These are phyloP conservation scores for Paramarasmius palmivorus DNA, from an alignment of 1,284 basidiomycete genomes.

Conservation along the genomic window DNA sequence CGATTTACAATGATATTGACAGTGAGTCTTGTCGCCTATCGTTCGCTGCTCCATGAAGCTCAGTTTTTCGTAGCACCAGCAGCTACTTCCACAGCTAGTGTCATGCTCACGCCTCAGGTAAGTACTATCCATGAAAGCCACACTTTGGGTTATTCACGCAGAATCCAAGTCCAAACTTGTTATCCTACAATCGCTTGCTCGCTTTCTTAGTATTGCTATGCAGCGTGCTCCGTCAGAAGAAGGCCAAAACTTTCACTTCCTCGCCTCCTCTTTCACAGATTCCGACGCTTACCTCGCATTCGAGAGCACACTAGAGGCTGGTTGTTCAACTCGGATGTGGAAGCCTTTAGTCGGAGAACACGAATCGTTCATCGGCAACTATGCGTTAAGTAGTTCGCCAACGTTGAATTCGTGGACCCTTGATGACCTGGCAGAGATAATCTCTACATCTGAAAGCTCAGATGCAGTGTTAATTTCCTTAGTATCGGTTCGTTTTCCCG, in stretches of 20 bases:
- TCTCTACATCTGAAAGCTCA: background rate
- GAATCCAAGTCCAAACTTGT: constrained; percentile 57
- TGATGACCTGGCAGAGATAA: constrained; percentile 26
- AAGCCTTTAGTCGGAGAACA: constrained; percentile 29
- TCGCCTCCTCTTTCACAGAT: constrained; percentile 50
- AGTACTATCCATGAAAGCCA: constrained; percentile 20
- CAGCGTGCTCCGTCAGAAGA: constrained; percentile 20
- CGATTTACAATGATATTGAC: constrained; percentile 57
- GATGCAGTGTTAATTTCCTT: background rate
- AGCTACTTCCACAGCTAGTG: constrained; percentile 63
- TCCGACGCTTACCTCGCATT: constrained; percentile 49
- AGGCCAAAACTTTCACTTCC: constrained; percentile 46
- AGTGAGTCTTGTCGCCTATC: constrained; percentile 33
- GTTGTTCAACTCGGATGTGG: constrained; percentile 22
- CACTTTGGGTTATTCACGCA: constrained; percentile 7
- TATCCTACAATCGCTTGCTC: constrained; percentile 60
- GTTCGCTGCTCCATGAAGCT: constrained; percentile 1
- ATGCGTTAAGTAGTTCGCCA: constrained; percentile 16
- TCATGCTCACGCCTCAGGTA: constrained; percentile 65
- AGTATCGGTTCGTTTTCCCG: background rate
- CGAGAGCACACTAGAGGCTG: constrained; percentile 34
- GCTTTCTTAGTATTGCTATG: constrained; percentile 52
- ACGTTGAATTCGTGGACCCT: constrained; percentile 14
- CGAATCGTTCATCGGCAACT: constrained; percentile 27
- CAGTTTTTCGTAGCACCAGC: constrained; percentile 41